Conservation (phyloP, 805 yeast genomes). For the Saturnispora ahearnii region DNA sequence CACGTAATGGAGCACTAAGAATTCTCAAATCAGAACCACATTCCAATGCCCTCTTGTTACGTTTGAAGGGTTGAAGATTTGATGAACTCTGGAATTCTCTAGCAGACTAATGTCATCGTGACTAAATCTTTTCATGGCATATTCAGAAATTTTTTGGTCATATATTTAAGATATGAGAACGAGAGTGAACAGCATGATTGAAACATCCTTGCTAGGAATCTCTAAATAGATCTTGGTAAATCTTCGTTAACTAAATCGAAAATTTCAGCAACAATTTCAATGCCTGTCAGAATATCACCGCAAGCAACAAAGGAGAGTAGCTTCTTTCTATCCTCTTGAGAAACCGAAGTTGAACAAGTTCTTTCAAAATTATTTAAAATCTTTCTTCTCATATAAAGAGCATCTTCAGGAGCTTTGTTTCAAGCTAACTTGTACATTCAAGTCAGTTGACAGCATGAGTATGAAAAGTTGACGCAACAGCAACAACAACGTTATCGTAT, state of each 20-base stretch:
- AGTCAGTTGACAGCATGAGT: conserved; percentile 95
- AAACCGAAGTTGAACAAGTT: conserved; percentile 69
- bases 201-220: conserved; percentile 62
- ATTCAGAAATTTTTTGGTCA: conserved; percentile 56
- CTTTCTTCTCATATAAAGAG: conserved; percentile 70
- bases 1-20: conserved; percentile 57
- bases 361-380: conserved; percentile 82
- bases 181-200: conserved; percentile 84
- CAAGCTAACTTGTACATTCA: conserved; percentile 78
- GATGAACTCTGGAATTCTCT: conserved; percentile 81
- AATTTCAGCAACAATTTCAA: conserved; percentile 92
- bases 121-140: conserved; percentile 71
- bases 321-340: conserved; percentile 66
- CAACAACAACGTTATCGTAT: conserved; percentile 81
- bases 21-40: conserved; percentile 68
- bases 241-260: conserved; percentile 93
- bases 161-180: conserved; percentile 79
- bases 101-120: conserved; percentile 59
- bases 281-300: conserved; percentile 99
- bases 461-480: conserved; percentile 91
- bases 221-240: conserved; percentile 78
- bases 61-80: conserved; percentile 48
- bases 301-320: conserved; percentile 83
- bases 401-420: conserved; percentile 91
- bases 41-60: conserved; percentile 62